These are phyloP conservation scores for Berkeleyomyces basicola DNA, from an alignment of 2,329 filamentous ascomycete genomes.

Conservation along the genomic window DNA sequence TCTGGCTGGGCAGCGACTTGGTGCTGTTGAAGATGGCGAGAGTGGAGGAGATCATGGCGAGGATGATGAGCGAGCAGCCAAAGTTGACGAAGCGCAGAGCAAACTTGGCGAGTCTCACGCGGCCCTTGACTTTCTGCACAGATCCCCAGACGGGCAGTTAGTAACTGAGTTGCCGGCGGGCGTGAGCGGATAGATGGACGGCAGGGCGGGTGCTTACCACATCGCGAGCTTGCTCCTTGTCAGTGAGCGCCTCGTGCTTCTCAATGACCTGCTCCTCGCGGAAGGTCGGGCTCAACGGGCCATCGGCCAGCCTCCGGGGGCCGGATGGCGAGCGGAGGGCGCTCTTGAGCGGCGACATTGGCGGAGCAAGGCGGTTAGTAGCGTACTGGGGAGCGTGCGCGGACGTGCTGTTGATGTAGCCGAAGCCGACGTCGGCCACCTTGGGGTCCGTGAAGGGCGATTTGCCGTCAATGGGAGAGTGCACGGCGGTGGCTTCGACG, in stretches of 20 bases:
- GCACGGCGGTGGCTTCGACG: slow-evolving; percentile 61
- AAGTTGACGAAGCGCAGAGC: slow-evolving; percentile 93
- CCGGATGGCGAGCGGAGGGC: slow-evolving; percentile 79
- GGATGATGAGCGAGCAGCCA: slow-evolving; percentile 86
- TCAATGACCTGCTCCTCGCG: slow-evolving; percentile 74
- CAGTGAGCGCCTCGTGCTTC: slow-evolving; percentile 64
- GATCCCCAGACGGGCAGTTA: not conserved
- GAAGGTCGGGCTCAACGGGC: slow-evolving; percentile 82
- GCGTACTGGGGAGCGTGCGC: slow-evolving; percentile 29
- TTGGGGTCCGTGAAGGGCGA: slow-evolving; percentile 45
- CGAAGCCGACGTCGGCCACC: slow-evolving; percentile 79
- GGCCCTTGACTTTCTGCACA: slow-evolving; percentile 70
- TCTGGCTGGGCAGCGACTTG: slow-evolving; percentile 54
- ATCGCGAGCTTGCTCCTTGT: slow-evolving; percentile 75
- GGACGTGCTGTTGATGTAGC: slow-evolving; percentile 56
- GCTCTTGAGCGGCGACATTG: slow-evolving; percentile 71
- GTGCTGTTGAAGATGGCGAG: slow-evolving; percentile 89
- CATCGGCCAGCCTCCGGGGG: slow-evolving; percentile 46
- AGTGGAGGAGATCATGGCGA: slow-evolving; percentile 76
- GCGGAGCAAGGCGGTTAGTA: slow-evolving; percentile 31
- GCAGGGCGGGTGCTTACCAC: slow-evolving; percentile 43
- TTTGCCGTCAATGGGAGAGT: slow-evolving; percentile 52
- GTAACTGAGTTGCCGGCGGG: no score
- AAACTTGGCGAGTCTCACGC: slow-evolving; percentile 85
- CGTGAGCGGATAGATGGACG: not conserved